Evolutionary conservation across 768 basidiomycete genomes (phyloP).

Genomic region (Termitomyces sp.): DNA sequence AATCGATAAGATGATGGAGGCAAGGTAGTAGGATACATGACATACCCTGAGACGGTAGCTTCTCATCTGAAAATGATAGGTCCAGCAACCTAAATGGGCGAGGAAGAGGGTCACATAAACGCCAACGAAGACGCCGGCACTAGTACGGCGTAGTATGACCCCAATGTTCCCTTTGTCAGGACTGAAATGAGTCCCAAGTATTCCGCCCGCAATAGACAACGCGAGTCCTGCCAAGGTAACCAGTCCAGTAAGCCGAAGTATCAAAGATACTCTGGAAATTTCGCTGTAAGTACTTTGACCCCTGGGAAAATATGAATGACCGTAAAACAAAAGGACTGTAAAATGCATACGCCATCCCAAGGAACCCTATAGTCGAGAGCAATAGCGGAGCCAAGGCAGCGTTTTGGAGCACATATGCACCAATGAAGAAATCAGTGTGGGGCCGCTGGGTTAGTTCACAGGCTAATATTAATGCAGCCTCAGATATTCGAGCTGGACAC

Average conservation of each 20-base stretch:
- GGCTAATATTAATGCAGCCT: conserved; percentile 51
- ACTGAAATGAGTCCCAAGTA: conserved; percentile 32
- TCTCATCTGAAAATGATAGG: conserved; percentile 40
- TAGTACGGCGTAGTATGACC: conserved; percentile 35
- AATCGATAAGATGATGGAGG: background rate
- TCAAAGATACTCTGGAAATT: conserved; percentile 31
- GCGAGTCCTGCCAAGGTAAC: conserved; percentile 33
- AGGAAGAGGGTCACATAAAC: conserved; percentile 34
- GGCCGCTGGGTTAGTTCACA: conserved; percentile 35
- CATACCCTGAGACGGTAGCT: conserved; percentile 40
- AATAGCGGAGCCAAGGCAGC: conserved; percentile 34
- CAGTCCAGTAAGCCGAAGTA: conserved; percentile 30
- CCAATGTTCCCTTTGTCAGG: conserved; percentile 27
- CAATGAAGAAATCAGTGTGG: conserved; percentile 40
- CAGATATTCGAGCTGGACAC: conserved; percentile 47
- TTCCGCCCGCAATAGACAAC: conserved; percentile 40
- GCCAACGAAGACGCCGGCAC: conserved; percentile 35
- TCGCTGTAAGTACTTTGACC: conserved; percentile 50
- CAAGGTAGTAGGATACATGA: background rate
- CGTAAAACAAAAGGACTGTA: background rate
- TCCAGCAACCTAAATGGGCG: conserved; percentile 36
- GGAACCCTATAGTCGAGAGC: conserved; percentile 38
- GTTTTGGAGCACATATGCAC: conserved; percentile 46
- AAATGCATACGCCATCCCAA: conserved; percentile 41
- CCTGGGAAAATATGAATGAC: conserved; percentile 23